Evolutionary conservation across 306 rosid genomes (phyloP), one percentile per base, ranked within the genome.

Genomic region (Lithocarpus polystachyus): DNA sequence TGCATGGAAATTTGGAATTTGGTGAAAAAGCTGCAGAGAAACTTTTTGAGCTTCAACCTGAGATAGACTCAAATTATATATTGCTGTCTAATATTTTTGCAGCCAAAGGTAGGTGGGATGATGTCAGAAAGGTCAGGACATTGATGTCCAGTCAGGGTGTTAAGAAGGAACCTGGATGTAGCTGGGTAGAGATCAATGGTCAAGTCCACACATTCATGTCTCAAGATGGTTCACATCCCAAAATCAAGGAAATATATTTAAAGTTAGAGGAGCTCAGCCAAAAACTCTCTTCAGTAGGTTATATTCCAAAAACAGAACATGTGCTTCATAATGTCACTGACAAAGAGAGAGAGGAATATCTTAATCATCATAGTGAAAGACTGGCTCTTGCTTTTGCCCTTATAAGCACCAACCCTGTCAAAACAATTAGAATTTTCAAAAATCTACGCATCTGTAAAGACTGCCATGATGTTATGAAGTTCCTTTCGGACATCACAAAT

Each of bases 91-190:
- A 83, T 59, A 83, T 83, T 71, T 62, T 83, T 79, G 83, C 86
- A 53, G 69, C 81, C 68, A 79, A 79, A 75, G 81, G 83, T 62
- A 79, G 74, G 81, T 83, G 86, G 86, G 72, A 18, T 40, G 83
- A 83, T 31, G 83, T 71, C 15, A 79, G 24, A 79, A 79, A 19
- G 53, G 51, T 83, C 6, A 79, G 86, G 81, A 37, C 72, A 68
- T 71, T 83, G 55, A 83, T 83, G 86, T 79, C 81, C 20, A 40
- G 51, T 74, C 75, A 51, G 20, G 83, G 83, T 83, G 83, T 83
- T 60, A 83, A 83, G 73, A 83, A 83, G 81, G 86, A 83, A 71
- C 86, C 86, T 26, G 86, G 86, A 75, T 83, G 86, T 62, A 83
- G 86, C 77, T 83, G 86, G 86, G 72, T 83, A 54, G 86, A 75